Conservation (phyloP, 176 grass and related monocot species). For the Dendrocalamus sinicus region DNA sequence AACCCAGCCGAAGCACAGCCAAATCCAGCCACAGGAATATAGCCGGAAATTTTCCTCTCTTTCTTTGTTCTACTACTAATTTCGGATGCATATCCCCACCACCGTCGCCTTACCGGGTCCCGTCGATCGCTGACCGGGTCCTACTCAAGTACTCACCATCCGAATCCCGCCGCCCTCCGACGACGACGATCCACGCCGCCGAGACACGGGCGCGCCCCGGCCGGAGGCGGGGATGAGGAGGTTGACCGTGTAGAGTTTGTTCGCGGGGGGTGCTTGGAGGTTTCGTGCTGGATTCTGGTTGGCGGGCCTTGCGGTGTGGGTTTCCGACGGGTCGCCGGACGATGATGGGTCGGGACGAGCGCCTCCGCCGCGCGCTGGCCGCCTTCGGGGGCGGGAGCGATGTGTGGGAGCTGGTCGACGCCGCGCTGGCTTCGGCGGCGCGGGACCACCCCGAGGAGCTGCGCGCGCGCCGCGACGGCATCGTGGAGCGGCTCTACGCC, state of each 20-base stretch:
- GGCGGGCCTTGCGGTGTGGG: not conserved
- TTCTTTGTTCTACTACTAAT: not conserved
- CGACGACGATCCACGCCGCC: not conserved
- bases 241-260: slow-evolving; percentile 10
- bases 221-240: slow-evolving; percentile 22
- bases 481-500: slow-evolving; percentile 70
- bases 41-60: not conserved
- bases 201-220: slow-evolving; percentile 41
- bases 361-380: slow-evolving; percentile 55
- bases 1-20: slow-evolving; percentile 20
- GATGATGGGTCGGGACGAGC: slow-evolving; percentile 56
- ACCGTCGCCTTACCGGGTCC: not conserved
- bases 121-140: not conserved
- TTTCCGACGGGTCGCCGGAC: not conserved
- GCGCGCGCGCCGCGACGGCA: slow-evolving; percentile 68
- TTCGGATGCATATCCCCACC: slow-evolving; percentile 16
- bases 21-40: slow-evolving; percentile 41
- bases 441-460: slow-evolving; percentile 66
- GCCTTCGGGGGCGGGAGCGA: slow-evolving; percentile 49
- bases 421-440: slow-evolving; percentile 57
- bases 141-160: not conserved
- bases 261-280: not conserved
- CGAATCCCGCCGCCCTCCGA: not conserved
- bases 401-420: slow-evolving; percentile 76
- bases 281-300: not conserved